Evolutionary conservation across 345 rosid genomes (phyloP).

Genomic region (Cardamine occulta): DNA sequence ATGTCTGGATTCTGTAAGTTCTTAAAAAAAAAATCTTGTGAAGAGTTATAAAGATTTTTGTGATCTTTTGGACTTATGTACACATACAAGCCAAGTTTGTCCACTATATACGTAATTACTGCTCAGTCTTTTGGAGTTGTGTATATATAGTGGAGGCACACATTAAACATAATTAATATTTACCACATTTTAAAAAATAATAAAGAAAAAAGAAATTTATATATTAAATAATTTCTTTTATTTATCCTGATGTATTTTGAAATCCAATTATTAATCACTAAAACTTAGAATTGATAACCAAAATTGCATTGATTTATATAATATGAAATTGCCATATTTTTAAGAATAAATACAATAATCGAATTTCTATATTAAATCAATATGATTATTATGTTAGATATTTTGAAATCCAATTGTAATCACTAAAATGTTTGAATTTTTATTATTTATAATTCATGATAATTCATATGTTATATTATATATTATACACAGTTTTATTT

Average conservation of each 20-base stretch:
- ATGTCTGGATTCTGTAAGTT: background rate
- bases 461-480: too few species aligned
- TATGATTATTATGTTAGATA: too few species aligned
- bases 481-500: too few species aligned
- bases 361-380: too few species aligned
- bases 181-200: background rate
- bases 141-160: background rate
- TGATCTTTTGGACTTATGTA: background rate
- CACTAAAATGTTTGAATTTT: too few species aligned
- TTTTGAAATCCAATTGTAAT: too few species aligned
- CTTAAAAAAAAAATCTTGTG: background rate
- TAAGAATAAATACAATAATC: too few species aligned
- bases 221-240: background rate
- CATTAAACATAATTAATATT: background rate
- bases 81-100: background rate
- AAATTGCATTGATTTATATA: background rate
- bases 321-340: too few species aligned
- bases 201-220: background rate
- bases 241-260: background rate
- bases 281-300: background rate
- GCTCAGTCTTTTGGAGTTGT: background rate
- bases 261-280: background rate
- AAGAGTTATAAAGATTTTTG: background rate
- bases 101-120: background rate
- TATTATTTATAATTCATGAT: too few species aligned